These are phyloP conservation scores for Hippophae rhamnoides DNA, from an alignment of 306 rosid genomes.

Conservation along the genomic window DNA sequence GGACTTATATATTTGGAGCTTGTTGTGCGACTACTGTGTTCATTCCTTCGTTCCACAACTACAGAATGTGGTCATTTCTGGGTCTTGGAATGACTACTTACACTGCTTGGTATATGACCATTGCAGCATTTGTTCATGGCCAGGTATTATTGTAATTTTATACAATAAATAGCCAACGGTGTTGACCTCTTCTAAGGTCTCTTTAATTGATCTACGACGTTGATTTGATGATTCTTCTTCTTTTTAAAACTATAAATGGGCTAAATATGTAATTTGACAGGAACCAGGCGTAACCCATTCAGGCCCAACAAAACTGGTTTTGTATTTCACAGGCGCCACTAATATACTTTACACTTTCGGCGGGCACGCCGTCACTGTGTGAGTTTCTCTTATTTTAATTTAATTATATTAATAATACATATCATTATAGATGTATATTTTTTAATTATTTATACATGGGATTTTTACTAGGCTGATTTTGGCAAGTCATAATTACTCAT, in stretches of 20 bases:
- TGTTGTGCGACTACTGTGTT: too few species aligned
- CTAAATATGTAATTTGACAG: conserved; percentile 16
- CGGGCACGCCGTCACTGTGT: conserved; percentile 91
- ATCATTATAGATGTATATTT: not conserved
- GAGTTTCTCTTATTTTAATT: conserved; percentile 16
- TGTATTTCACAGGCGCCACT: conserved; percentile 88
- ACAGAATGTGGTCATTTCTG: too few species aligned
- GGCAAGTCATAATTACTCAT: too few species aligned
- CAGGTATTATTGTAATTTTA: conserved; percentile 22
- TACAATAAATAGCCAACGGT: not conserved
- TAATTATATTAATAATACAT: not conserved
- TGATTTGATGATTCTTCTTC: not conserved
- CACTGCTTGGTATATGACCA: too few species aligned
- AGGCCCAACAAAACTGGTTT: conserved; percentile 53
- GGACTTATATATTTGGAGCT: too few species aligned
- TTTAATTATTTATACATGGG: too few species aligned
- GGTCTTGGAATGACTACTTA: too few species aligned
- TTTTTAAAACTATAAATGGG: not conserved
- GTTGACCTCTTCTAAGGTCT: not conserved
- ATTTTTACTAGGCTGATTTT: too few species aligned
- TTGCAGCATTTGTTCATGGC: too few species aligned
- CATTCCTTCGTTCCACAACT: too few species aligned
- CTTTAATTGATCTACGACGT: not conserved
- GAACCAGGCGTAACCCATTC: conserved; percentile 61
- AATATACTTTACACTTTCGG: conserved; percentile 87